Evolutionary conservation across 768 basidiomycete species (phyloP).

Genomic region (Peribolospora kevripleyi): DNA sequence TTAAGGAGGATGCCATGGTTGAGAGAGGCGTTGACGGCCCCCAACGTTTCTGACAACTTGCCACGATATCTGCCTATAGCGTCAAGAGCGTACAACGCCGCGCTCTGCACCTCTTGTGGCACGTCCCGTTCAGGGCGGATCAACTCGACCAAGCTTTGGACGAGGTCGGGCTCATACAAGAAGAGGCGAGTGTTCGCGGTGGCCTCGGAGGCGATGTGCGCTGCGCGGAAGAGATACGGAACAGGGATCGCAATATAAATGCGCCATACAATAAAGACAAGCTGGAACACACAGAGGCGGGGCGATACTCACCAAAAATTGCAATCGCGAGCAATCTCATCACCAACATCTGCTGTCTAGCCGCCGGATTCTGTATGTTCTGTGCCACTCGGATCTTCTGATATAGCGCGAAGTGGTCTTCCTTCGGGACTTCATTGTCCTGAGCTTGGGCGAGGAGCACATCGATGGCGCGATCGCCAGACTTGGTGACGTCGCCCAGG

Average conservation of each 20-base stretch:
- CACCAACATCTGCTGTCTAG: slow-evolving; percentile 54
- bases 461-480: slow-evolving; percentile 41
- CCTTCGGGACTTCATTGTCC: slow-evolving; percentile 41
- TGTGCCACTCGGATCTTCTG: slow-evolving; percentile 63
- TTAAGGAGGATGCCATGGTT: slow-evolving; percentile 89
- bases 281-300: background rate
- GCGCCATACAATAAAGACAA: background rate
- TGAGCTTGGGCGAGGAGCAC: slow-evolving; percentile 51
- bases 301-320: slow-evolving; percentile 25
- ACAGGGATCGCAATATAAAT: background rate
- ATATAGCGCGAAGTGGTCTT: slow-evolving; percentile 67
- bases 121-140: slow-evolving; percentile 50
- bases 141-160: slow-evolving; percentile 66
- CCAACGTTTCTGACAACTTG: slow-evolving; percentile 63
- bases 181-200: slow-evolving; percentile 61
- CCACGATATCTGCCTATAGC: slow-evolving; percentile 61
- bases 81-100: slow-evolving; percentile 72
- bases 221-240: slow-evolving; percentile 17
- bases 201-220: slow-evolving; percentile 52
- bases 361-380: slow-evolving; percentile 25
- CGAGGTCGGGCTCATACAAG: slow-evolving; percentile 81
- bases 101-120: slow-evolving; percentile 47
- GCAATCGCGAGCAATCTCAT: slow-evolving; percentile 68
- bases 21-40: slow-evolving; percentile 77
- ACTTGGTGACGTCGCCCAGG: slow-evolving; percentile 26